A percentile compares a stretch with the other conserved stretches of the same genome.
These are phyloP conservation scores for Chrysanthemum makinoi DNA, from an alignment of 129 eudicot genomes.

Conservation along the genomic window DNA sequence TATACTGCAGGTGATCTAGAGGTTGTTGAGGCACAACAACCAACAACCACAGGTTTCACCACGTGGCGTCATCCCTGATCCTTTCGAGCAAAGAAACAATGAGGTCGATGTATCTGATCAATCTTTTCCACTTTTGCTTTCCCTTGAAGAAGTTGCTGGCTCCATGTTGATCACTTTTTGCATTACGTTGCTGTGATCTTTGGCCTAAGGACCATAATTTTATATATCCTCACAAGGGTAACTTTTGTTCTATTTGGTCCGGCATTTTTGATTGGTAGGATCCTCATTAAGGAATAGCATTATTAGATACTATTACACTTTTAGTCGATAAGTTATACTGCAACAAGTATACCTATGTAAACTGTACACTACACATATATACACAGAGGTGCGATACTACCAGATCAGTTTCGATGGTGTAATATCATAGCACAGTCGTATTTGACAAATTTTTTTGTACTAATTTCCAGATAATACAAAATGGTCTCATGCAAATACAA, in stretches of 20 bases:
- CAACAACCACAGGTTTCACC: too few species aligned
- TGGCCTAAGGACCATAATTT: not conserved
- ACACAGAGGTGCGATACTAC: too few species aligned
- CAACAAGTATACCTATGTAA: not conserved
- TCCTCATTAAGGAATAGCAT: not conserved
- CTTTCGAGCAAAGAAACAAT: slow-evolving; percentile 9
- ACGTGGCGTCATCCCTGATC: not conserved
- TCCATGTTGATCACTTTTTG: not conserved
- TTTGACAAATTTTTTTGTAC: too few species aligned
- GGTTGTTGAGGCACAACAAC: not conserved
- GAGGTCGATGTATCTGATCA: not conserved
- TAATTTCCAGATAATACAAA: too few species aligned
- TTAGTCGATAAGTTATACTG: not conserved
- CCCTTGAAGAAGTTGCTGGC: not conserved
- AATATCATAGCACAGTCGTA: too few species aligned
- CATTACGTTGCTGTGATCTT: not conserved
- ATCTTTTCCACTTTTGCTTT: not conserved
- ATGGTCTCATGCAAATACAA: too few species aligned
- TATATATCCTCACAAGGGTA: not conserved
- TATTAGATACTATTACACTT: not conserved
- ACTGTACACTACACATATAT: not conserved
- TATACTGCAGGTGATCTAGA: slow-evolving; percentile 18
- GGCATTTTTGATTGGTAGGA: not conserved
- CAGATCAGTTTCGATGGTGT: too few species aligned
- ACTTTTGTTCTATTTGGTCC: not conserved